Percentiles rank a stretch among this genome's conserved stretches.
Conservation (phyloP, 1,284 basidiomycete genomes). For the Moesziomyces antarcticus region DNA sequence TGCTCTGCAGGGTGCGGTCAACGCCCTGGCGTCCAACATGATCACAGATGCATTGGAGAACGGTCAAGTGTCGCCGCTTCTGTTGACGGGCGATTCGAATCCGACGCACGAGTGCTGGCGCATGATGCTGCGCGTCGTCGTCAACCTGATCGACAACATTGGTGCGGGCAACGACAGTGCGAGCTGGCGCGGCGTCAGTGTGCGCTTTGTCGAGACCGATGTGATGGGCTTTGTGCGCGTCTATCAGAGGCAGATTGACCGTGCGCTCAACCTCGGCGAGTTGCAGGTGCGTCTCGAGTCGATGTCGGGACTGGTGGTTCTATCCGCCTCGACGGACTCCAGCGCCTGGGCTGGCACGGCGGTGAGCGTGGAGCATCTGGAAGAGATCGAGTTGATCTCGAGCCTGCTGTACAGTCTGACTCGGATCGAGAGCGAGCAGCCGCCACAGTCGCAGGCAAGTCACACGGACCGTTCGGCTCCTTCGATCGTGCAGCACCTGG, state of each 20-base stretch:
- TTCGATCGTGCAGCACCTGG: slow-evolving; percentile 27
- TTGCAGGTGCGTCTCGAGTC: slow-evolving; percentile 68
- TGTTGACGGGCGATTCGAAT: slow-evolving; percentile 78
- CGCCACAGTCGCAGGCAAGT: not conserved
- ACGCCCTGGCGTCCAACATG: slow-evolving; percentile 83
- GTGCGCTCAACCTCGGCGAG: slow-evolving; percentile 78
- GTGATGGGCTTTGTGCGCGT: slow-evolving; percentile 86
- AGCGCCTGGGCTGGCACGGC: not conserved
- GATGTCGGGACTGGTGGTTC: slow-evolving; percentile 73
- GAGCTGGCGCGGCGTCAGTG: slow-evolving; percentile 70
- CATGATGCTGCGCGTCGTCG: slow-evolving; percentile 82
- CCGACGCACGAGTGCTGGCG: slow-evolving; percentile 84
- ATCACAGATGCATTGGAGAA: slow-evolving; percentile 80
- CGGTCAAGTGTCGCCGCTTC: slow-evolving; percentile 77
- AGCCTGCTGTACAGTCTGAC: slow-evolving; percentile 52
- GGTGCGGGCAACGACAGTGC: slow-evolving; percentile 29
- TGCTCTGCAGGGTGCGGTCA: slow-evolving; percentile 82
- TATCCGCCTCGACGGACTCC: slow-evolving; percentile 72
- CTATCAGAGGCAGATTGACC: slow-evolving; percentile 81
- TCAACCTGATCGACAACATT: slow-evolving; percentile 77
- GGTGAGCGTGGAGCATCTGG: slow-evolving; percentile 50
- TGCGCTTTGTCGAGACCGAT: slow-evolving; percentile 86
- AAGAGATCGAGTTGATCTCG: slow-evolving; percentile 46
- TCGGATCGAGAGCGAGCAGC: slow-evolving; percentile 31
- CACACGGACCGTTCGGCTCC: slow-evolving; percentile 4